These are phyloP conservation scores for Myxozyma vanderwaltii DNA, from an alignment of 805 yeast species.

Conservation along the genomic window DNA sequence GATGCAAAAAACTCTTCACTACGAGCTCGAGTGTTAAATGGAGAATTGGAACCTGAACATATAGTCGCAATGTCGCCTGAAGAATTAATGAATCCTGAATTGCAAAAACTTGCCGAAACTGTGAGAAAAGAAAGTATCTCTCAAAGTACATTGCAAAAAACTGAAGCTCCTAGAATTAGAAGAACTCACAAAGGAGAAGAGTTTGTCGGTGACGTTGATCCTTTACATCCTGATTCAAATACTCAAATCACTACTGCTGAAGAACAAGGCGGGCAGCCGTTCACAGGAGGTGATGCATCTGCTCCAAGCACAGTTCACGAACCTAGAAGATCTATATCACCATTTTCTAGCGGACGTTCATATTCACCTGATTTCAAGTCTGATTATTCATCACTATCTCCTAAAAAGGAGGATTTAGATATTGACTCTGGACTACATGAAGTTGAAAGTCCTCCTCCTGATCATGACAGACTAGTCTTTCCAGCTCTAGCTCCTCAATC, in stretches of 20 bases:
- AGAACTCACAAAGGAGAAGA: conserved; percentile 90
- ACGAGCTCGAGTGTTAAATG: conserved; percentile 58
- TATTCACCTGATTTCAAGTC: not conserved
- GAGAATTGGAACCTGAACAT: conserved; percentile 56
- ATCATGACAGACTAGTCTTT: not conserved
- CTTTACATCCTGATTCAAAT: conserved; percentile 26
- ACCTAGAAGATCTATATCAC: not conserved
- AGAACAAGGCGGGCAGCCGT: not conserved
- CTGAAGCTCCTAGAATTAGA: conserved; percentile 64
- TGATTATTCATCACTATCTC: not conserved
- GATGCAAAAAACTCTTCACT: conserved; percentile 59
- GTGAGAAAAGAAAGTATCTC: conserved; percentile 69
- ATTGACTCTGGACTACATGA: conserved; percentile 1
- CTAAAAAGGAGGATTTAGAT: conserved; percentile 2
- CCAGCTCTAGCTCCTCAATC: conserved; percentile 1
- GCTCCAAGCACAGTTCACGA: not conserved
- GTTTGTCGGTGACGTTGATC: conserved; percentile 60
- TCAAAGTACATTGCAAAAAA: conserved; percentile 64
- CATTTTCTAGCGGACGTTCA: not conserved
- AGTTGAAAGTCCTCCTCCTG: not conserved
- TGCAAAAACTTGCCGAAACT: conserved; percentile 67
- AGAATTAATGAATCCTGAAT: conserved; percentile 76
- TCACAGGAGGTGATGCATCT: not conserved
- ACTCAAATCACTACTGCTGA: not conserved
- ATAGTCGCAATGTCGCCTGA: conserved; percentile 68